phyloP scores from a whole-genome alignment of 441 rosid species.

The Sinapis alba region DNA sequence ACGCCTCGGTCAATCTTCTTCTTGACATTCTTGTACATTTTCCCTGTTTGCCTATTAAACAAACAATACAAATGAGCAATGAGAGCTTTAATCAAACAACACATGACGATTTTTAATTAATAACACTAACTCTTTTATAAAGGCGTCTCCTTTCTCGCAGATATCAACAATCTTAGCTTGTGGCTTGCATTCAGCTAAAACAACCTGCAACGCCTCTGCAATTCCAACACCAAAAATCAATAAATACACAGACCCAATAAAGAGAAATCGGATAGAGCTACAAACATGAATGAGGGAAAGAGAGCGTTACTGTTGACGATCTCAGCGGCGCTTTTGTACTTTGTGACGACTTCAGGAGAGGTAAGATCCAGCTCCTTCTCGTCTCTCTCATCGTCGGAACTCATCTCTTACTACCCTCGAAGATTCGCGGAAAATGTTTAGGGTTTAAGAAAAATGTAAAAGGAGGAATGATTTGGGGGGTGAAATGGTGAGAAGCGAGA shows the following conservation, averaged over 20 bases:
- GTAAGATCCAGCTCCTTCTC: slow-evolving; percentile 95
- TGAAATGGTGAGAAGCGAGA: neutral
- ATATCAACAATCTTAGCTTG: slow-evolving; percentile 87
- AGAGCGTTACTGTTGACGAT: slow-evolving; percentile 74
- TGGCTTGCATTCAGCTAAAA: slow-evolving; percentile 76
- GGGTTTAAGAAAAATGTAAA: slow-evolving; percentile 26
- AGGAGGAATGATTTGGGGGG: neutral
- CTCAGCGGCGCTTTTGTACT: slow-evolving; percentile 95
- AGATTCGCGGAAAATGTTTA: neutral
- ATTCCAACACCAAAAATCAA: slow-evolving; percentile 10
- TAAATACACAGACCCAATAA: neutral
- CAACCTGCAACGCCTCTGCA: slow-evolving; percentile 90
- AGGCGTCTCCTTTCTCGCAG: slow-evolving; percentile 89
- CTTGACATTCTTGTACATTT: slow-evolving; percentile 90
- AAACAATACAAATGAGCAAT: neutral
- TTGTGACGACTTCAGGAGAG: slow-evolving; percentile 92
- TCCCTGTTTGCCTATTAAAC: slow-evolving; percentile 67
- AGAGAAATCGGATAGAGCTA: neutral
- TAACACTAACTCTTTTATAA: slow-evolving; percentile 74
- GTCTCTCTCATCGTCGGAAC: slow-evolving; percentile 98
- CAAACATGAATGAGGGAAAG: neutral
- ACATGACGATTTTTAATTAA: neutral
- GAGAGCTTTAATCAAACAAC: neutral
- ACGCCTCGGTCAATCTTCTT: slow-evolving; percentile 91
- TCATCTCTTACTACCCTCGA: slow-evolving; percentile 36